phyloP scores from a whole-genome alignment of 2,329 filamentous ascomycete genomes.

The Neonectria sp. region DNA sequence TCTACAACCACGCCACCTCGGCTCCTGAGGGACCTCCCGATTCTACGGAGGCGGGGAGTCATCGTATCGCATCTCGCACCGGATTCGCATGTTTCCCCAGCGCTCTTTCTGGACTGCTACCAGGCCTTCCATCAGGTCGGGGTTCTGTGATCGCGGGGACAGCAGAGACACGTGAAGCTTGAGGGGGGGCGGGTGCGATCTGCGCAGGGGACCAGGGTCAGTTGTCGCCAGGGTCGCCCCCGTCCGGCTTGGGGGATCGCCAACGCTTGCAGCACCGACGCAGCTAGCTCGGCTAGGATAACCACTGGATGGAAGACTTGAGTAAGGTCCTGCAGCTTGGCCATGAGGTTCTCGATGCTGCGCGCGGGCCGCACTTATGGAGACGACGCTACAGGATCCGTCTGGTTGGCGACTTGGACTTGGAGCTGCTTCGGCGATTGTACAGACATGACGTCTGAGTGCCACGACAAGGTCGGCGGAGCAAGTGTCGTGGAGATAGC shows the following conservation, averaged over 20 bases:
- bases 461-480: constrained; percentile 10
- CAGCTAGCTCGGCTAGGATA: constrained; percentile 28
- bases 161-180: constrained; percentile 18
- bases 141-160: constrained; percentile 20
- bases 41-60: constrained; percentile 30
- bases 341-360: constrained; percentile 22
- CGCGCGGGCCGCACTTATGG: constrained; percentile 28
- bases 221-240: constrained; percentile 40
- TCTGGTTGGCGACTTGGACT: constrained; percentile 15
- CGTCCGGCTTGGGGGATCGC: constrained; percentile 40
- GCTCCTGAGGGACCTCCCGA: constrained; percentile 44
- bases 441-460: constrained; percentile 8
- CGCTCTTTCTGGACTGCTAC: neutral
- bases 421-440: constrained; percentile 18
- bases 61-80: constrained; percentile 43
- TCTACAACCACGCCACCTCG: constrained; percentile 47
- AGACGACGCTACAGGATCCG: constrained; percentile 20
- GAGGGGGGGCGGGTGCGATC: constrained; percentile 44
- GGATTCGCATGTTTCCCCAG: constrained; percentile 24
- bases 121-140: constrained; percentile 15
- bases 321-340: constrained; percentile 17
- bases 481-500: constrained; percentile 4
- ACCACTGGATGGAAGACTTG: constrained; percentile 16
- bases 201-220: constrained; percentile 46
- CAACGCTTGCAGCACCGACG: constrained; percentile 42